Conservation (phyloP, 257 asterid species). For the Galeopsis tetrahit region DNA sequence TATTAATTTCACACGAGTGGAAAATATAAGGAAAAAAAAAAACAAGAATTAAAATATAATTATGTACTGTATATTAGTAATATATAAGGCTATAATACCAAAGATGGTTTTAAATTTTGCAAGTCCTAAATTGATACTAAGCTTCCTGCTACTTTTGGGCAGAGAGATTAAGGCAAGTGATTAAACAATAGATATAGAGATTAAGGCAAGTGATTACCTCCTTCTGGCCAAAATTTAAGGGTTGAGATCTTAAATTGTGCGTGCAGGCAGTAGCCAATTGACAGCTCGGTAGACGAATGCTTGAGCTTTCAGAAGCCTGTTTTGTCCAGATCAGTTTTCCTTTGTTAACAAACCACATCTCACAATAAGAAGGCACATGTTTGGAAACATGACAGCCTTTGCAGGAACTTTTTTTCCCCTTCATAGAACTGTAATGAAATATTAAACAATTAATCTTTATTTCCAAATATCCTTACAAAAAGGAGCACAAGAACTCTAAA, state of each 20-base stretch:
- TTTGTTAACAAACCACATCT: conserved; percentile 74
- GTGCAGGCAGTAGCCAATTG: conserved; percentile 36
- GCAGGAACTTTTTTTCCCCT: conserved; percentile 64
- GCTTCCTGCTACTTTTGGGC: no score
- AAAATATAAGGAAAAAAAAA: no score
- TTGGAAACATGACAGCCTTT: conserved; percentile 70
- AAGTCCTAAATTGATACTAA: no score
- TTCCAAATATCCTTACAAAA: neutral
- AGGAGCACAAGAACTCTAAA: neutral
- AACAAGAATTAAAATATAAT: no score
- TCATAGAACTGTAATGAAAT: conserved; percentile 54
- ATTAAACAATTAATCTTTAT: conserved; percentile 18
- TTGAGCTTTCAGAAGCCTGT: conserved; percentile 49
- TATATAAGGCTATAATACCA: no score
- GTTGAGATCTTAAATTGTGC: conserved; percentile 42
- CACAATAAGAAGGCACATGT: conserved; percentile 70
- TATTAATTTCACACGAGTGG: no score
- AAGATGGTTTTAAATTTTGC: no score
- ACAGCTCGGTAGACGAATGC: conserved; percentile 36
- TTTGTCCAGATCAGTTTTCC: conserved; percentile 74
- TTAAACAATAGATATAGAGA: no score
- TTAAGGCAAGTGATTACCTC: conserved; percentile 27
- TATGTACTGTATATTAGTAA: no score
- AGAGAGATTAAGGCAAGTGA: no score
- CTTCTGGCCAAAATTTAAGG: conserved; percentile 36